Conservation (phyloP, 495 filamentous ascomycete species). For the Daldinia vernicosa region DNA sequence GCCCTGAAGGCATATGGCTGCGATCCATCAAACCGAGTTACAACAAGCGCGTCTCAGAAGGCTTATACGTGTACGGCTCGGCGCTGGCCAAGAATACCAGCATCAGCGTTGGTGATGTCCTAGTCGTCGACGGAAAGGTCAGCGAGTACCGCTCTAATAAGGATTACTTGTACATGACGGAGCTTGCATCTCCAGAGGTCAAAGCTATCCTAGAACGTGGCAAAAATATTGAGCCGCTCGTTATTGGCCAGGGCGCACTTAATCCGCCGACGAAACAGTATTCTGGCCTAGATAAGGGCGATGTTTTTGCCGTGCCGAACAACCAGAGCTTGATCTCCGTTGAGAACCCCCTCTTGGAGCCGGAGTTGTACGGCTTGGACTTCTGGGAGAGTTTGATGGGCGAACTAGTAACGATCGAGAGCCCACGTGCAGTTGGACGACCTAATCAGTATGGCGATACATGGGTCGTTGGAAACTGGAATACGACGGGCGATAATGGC, state of each 20-base stretch:
- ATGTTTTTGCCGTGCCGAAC: conserved; percentile 64
- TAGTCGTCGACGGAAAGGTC: conserved; percentile 64
- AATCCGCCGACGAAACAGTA: conserved; percentile 63
- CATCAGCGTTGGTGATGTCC: conserved; percentile 63
- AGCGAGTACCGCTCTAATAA: conserved; percentile 61
- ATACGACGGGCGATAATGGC: conserved; percentile 60
- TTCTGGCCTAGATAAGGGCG: conserved; percentile 61
- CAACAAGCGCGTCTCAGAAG: conserved; percentile 57
- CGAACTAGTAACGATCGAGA: conserved; percentile 63
- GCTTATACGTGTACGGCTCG: conserved; percentile 64
- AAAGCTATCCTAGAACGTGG: conserved; percentile 56
- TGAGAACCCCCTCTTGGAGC: conserved; percentile 62
- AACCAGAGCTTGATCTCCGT: conserved; percentile 60
- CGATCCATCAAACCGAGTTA: conserved; percentile 57
- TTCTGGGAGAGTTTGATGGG: conserved; percentile 71
- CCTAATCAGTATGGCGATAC: conserved; percentile 68
- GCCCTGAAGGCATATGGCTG: conserved; percentile 65
- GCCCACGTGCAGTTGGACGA: conserved; percentile 56
- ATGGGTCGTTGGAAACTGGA: conserved; percentile 68
- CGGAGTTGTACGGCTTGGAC: conserved; percentile 65
- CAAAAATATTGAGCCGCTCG: conserved; percentile 57
- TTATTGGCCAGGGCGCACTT: conserved; percentile 60
- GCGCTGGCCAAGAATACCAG: conserved; percentile 50
- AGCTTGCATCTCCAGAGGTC: conserved; percentile 60
- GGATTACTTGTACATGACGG: conserved; percentile 65